Evolutionary conservation across 768 basidiomycete genomes (phyloP), one percentile per base, ranked within the genome.

Genomic region (Clitopilus hobsonii): DNA sequence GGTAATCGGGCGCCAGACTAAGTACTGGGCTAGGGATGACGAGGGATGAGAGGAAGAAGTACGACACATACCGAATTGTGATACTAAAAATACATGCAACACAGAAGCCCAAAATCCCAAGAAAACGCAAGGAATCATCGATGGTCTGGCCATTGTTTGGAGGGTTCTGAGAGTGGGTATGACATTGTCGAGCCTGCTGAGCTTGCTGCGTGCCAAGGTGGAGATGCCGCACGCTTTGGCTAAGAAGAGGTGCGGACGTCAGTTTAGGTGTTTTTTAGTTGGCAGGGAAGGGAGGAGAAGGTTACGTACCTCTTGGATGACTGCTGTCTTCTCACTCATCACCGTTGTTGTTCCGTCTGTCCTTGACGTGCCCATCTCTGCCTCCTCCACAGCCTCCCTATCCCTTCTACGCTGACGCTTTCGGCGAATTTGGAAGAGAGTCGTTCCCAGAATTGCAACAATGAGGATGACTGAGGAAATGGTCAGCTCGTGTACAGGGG

Each of bases 341-440:
- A 26, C 41, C 32, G 27, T 63, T 60, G 45, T 48, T 54, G 36
- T 54, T 52, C 49, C 16, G 23, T 27, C 20, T 49, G 28, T 57
- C 53, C 14, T 36, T 28, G 36, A 49, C 49, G 45, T 27, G 1
- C 29, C 14, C 38, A 53, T 26, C 36, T 58, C 50, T 61, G 58
- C 22, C 18, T 52, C 56, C n/a, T 45, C 52, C 20, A 29, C 54
- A 10, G 16, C 30, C 36, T 51, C n/a, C 23, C 49, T 26, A n/a
- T 51, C n/a, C 16, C 49, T 24, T 16, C 45, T 45, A 28, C 61
- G 57, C 14, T 58, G 64, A 32, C 56, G 58, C 38, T 58, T 68
- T 47, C 69, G 57, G 16, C 63, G 68, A 16, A 64, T 57, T 52
- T 71, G 67, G 27, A 68, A 68, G 24, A 62, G 47, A 1, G 62